A percentile compares a stretch with the other conserved stretches of the same genome.
These are phyloP conservation scores for Colletotrichum gloeosporioides DNA, from an alignment of 2,329 filamentous ascomycete genomes.

Conservation along the genomic window DNA sequence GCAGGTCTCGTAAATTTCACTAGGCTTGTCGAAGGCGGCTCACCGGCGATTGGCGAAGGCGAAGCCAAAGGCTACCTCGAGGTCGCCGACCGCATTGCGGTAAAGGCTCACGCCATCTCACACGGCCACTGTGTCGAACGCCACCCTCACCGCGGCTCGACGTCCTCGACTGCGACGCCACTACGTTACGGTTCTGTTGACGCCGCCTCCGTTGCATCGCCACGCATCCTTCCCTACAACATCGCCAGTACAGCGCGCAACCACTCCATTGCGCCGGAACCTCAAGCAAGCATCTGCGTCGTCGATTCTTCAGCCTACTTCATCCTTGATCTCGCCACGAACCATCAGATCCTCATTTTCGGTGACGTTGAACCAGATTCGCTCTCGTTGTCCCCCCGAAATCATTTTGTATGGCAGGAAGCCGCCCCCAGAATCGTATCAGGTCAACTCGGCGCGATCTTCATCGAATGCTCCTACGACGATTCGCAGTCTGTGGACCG, in stretches of 20 bases:
- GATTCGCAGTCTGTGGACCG: conserved; percentile 78
- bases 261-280: conserved; percentile 7
- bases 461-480: conserved; percentile 96
- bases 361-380: conserved; percentile 95
- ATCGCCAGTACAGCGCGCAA: neutral
- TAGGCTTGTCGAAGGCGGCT: conserved; percentile 86
- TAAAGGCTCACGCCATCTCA: conserved; percentile 85
- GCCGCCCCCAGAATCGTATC: conserved; percentile 83
- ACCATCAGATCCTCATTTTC: conserved; percentile 86
- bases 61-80: conserved; percentile 85
- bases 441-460: conserved; percentile 78
- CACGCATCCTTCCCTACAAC: conserved; percentile 18
- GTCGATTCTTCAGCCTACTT: conserved; percentile 95
- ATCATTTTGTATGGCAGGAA: conserved; percentile 83
- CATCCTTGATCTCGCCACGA: conserved; percentile 75
- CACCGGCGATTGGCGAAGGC: conserved; percentile 81
- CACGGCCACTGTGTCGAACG: conserved; percentile 86
- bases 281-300: conserved; percentile 63
- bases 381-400: conserved; percentile 81
- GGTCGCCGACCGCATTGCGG: conserved; percentile 85
- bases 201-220: conserved; percentile 26
- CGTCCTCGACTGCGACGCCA: conserved; percentile 21
- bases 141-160: conserved; percentile 66
- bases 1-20: conserved; percentile 92
- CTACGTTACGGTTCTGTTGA: conserved; percentile 34